Conservation (phyloP, 805 yeast species). For the Clavispora phyllophila region DNA sequence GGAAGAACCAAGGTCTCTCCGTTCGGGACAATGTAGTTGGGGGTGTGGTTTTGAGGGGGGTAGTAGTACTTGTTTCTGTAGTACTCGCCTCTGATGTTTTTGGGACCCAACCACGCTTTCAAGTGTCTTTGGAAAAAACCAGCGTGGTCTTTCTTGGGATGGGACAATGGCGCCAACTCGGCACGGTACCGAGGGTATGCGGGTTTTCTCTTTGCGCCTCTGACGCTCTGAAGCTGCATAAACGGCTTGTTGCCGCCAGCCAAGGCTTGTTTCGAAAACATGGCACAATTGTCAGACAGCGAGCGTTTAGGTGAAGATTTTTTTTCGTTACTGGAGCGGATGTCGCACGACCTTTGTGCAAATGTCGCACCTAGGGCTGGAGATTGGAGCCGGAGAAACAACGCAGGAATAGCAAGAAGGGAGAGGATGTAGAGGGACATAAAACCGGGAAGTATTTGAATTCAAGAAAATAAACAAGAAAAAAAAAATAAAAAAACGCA, state of each 20-base stretch:
- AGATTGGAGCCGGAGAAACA: not conserved
- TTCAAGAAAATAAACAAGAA: too few species aligned
- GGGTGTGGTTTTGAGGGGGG: conserved; percentile 62
- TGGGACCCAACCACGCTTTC: conserved; percentile 77
- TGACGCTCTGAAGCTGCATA: conserved; percentile 13
- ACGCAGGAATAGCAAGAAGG: too few species aligned
- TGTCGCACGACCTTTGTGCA: not conserved
- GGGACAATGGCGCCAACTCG: conserved; percentile 25
- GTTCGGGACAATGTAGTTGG: conserved; percentile 66
- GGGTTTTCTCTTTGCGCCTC: conserved; percentile 3
- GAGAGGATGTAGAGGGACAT: not conserved
- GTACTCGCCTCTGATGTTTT: conserved; percentile 79
- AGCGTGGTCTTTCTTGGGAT: conserved; percentile 36
- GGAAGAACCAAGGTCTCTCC: conserved; percentile 25
- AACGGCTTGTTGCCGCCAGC: conserved; percentile 12
- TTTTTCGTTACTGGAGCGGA: not conserved
- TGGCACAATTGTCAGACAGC: not conserved
- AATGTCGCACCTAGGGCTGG: conserved; percentile 1
- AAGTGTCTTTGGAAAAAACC: conserved; percentile 59
- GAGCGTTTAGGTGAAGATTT: conserved; percentile 1
- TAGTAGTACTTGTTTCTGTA: conserved; percentile 67
- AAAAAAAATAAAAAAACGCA: too few species aligned
- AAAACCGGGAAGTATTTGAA: too few species aligned
- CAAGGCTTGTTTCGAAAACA: conserved; percentile 10
- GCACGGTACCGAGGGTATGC: conserved; percentile 21